These are phyloP conservation scores for Capsicum chinense DNA, from an alignment of 257 asterid species.

Conservation along the genomic window DNA sequence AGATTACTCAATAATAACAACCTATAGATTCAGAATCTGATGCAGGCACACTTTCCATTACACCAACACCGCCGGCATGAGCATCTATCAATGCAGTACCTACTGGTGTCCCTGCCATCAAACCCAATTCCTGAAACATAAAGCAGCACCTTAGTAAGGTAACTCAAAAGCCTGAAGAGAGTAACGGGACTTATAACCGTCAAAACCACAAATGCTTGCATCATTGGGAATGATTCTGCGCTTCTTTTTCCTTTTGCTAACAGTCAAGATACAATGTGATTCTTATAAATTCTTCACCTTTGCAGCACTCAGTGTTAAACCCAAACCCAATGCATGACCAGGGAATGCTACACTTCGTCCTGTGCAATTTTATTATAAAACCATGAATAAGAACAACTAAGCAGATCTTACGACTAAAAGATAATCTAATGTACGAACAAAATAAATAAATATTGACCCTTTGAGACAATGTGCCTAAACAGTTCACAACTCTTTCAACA, in stretches of 20 bases:
- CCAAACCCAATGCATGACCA: conserved; percentile 95
- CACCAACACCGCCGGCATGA: conserved; percentile 99
- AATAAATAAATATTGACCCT: neutral
- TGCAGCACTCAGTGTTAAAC: conserved; percentile 85
- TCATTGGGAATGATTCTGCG: conserved; percentile 25
- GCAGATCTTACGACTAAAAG: conserved; percentile 2
- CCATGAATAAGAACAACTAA: conserved; percentile 20
- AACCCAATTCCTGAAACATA: conserved; percentile 80
- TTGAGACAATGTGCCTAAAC: conserved; percentile 14
- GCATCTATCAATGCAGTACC: conserved; percentile 98
- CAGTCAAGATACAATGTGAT: conserved; percentile 13
- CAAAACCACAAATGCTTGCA: conserved; percentile 21
- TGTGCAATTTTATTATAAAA: conserved; percentile 41
- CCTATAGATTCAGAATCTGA: conserved; percentile 58
- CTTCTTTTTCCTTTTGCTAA: conserved; percentile 10
- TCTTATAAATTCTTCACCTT: conserved; percentile 64
- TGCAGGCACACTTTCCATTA: conserved; percentile 78
- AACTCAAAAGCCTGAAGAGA: conserved; percentile 14
- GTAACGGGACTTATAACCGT: conserved; percentile 10
- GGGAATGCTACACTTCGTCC: conserved; percentile 99
- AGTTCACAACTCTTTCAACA: neutral
- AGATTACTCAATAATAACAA: conserved; percentile 36
- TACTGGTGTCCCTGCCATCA: conserved; percentile 82
- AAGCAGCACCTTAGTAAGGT: conserved; percentile 35
- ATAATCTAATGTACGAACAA: neutral